phyloP scores from a whole-genome alignment of 2,329 filamentous ascomycete species.

The Orbilia brochopaga region DNA sequence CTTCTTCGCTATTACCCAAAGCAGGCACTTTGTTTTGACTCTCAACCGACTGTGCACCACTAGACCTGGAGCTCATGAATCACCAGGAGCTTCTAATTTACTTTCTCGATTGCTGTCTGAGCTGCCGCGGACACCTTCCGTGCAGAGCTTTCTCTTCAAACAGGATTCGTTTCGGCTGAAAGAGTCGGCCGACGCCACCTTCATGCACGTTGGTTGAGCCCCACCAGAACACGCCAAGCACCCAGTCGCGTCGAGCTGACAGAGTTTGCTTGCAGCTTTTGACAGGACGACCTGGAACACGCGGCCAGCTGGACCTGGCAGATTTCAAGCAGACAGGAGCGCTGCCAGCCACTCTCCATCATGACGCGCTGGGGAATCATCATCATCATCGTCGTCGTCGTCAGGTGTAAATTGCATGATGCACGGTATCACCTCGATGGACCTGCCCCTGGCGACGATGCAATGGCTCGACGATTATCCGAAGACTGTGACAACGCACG shows the following conservation, averaged over 20 bases:
- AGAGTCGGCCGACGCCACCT: background rate
- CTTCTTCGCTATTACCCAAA: too few species aligned
- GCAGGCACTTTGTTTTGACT: too few species aligned
- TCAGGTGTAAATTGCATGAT: background rate
- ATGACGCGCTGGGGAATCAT: background rate
- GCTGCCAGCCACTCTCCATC: background rate
- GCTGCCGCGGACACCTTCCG: background rate
- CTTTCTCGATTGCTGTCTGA: background rate
- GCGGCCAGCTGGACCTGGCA: background rate
- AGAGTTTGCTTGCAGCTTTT: background rate
- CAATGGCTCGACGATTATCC: too few species aligned
- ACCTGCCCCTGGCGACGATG: too few species aligned
- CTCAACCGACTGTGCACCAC: too few species aligned
- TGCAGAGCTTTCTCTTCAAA: conserved; percentile 1
- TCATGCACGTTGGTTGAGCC: conserved; percentile 1
- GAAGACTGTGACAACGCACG: background rate
- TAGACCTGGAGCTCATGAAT: background rate
- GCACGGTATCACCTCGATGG: background rate
- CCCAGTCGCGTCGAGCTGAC: background rate
- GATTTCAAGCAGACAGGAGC: background rate
- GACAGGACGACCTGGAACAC: background rate
- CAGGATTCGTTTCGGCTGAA: background rate
- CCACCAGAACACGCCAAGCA: conserved; percentile 1
- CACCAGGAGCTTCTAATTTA: background rate
- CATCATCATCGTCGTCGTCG: background rate